Conservation (phyloP, 257 asterid genomes). For the Dorcoceras hygrometricum region DNA sequence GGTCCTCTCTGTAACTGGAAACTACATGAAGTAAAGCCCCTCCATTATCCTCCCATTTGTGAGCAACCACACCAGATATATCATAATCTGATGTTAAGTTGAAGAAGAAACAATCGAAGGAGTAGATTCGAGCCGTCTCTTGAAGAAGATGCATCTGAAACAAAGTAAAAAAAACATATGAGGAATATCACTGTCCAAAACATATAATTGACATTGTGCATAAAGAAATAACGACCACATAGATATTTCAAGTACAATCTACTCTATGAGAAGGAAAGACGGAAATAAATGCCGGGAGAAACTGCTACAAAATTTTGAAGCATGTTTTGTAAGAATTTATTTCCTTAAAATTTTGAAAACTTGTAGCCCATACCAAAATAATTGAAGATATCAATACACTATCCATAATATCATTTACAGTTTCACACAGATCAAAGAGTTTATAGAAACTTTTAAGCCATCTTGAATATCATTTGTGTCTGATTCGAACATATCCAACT, state of each 20-base stretch:
- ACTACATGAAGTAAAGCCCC: constrained; percentile 53
- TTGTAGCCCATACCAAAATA: not conserved
- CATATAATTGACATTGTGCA: constrained; percentile 1
- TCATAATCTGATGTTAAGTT: constrained; percentile 44
- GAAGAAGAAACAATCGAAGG: constrained; percentile 38
- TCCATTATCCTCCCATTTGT: constrained; percentile 43
- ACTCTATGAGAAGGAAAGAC: not conserved
- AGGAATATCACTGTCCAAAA: constrained; percentile 15
- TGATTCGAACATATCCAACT: not conserved
- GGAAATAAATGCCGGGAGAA: not conserved
- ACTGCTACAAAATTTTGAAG: not conserved
- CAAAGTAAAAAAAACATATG: constrained; percentile 20
- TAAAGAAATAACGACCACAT: not conserved
- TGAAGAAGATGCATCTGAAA: constrained; percentile 58
- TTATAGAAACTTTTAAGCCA: not conserved
- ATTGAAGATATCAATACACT: not conserved
- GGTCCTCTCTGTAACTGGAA: constrained; percentile 41
- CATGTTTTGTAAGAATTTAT: not conserved
- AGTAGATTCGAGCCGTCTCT: constrained; percentile 46
- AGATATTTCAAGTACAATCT: not conserved
- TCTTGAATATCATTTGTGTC: not conserved
- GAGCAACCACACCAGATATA: constrained; percentile 41
- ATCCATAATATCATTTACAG: not conserved
- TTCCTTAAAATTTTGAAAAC: not conserved
- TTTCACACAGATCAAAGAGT: no score